Evolutionary conservation across 495 filamentous ascomycete species (phyloP), one percentile per base, ranked within the genome.

Genomic region (Neurospora sp.): DNA sequence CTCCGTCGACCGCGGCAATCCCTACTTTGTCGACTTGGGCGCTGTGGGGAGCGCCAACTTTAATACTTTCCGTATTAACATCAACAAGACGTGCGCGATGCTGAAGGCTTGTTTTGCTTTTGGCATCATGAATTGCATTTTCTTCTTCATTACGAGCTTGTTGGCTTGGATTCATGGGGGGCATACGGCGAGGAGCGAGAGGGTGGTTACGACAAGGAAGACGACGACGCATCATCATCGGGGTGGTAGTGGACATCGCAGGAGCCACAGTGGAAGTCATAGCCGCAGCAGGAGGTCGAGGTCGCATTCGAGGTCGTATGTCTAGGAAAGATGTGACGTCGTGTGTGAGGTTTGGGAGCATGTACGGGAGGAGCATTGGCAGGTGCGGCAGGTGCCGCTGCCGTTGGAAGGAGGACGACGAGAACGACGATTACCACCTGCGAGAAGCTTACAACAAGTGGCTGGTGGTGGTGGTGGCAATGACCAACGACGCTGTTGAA

Each of bases 21-120:
- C 81, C 3, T 87, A 87, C 69, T 89, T 86, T 74, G 72, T 92
- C 71, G 85, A 84, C 27, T 83, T 93, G 14, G 90, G 91, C 39
- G 83, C 85, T 20, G 88, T 92, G 62, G 89, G 91, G 39, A 81
- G 78, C 71, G 82, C 80, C 5, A 78, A 76, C 2, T 70, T 85
- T 2, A 84, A 85, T 70, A 85, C 82, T 46, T 78, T 85, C 6
- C 73, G 85, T 31, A 71, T 89, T 4, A 78, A 84, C 14, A 77
- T 89, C 31, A 87, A 94, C 78, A 95, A 95, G 87, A 87, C 86
- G 4, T 97, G 94, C 81, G 88, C 88, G 20, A 95, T 97, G 93
- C 87, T 95, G 71, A 97, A 97, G 88, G 90, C 94, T 1, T 86
- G 84, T 74, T 97, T 92, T 75, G 94, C 93, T 3, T 87, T 97